Base-by-base conservation (phyloP, 306 rosid species). In the Vigna angularis region DNA sequence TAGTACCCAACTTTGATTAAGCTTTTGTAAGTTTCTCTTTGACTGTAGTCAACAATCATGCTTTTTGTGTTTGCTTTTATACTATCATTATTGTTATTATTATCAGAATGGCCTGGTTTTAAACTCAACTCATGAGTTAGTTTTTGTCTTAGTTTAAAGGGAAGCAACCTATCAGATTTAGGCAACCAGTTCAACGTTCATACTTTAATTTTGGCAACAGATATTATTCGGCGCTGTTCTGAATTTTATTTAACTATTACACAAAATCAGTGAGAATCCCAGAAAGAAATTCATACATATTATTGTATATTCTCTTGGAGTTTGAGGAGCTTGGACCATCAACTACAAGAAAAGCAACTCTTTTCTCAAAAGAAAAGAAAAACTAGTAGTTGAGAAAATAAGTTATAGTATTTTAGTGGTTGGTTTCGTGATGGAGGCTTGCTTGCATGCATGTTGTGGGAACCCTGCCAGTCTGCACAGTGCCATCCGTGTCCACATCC, bases 361-460 rank as follows among this genome's bases (percentile, higher is more conserved):
- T 17, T 20, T 42, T 15, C 16, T 36, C 17, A 50, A 32, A 28
- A 51, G 71, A 30, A 22, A 70, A 49, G 12, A 34, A 30, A 28
- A 40, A 71, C 15, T 56, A 57, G 59, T 42, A 67, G 74, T 70
- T 49, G 34, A 58, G 42, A 36, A 56, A 80, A 73, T 75, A 44
- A 50, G 38, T 32, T 52, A 75, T 22, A 50, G 52, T 76, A 73
- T 69, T 48, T 68, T 44, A 70, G 83, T 34, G 16, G 80, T 73
- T 26, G 72, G 62, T 42, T 79, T 44, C 51, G 70, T 44, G 17
- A 52, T 66, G 81, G 86, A 70, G 82, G 86, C 55, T 78, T 74
- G 86, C 85, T 77, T 81, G 88, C 88, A 85, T 73, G 83, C 64
- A 81, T 70, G 77, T 44, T 70, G 80, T 76, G 77, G 80, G 86